These are phyloP conservation scores for Cercospora berteroae DNA, from an alignment of 2,329 filamentous ascomycete species.

Conservation along the genomic window DNA sequence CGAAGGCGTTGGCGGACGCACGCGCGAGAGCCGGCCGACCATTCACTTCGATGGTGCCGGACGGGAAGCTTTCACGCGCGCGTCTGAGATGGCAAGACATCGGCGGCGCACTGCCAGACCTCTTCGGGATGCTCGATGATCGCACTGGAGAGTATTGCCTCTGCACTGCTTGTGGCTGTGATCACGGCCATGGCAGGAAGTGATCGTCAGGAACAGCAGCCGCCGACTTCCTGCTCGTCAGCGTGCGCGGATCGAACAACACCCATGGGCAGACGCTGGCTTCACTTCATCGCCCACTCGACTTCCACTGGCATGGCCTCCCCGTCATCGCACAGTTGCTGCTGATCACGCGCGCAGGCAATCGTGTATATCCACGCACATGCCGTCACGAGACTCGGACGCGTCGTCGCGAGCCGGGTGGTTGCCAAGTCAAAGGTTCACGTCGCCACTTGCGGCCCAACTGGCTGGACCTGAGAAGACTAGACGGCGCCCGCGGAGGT, in stretches of 20 bases:
- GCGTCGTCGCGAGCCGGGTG: background rate
- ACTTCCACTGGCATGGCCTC: background rate
- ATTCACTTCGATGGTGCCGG: background rate
- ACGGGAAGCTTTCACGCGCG: background rate
- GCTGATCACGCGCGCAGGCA: background rate
- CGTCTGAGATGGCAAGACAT: background rate
- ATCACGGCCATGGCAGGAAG: background rate
- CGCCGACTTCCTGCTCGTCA: background rate
- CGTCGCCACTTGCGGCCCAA: background rate
- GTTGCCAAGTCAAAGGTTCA: background rate
- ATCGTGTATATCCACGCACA: background rate
- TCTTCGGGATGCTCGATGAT: background rate
- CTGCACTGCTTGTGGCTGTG: background rate
- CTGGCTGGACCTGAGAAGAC: background rate
- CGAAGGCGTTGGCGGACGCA: background rate
- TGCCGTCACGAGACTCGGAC: background rate
- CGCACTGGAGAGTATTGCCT: background rate
- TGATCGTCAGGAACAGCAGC: constrained; percentile 14
- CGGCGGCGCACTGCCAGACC: background rate
- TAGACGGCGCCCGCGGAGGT: background rate
- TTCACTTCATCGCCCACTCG: background rate
- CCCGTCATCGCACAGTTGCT: background rate
- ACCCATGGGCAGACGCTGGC: background rate
- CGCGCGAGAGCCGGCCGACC: background rate
- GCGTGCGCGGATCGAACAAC: background rate